Base-by-base conservation (phyloP, 164 flowering plant genomes). In the Vitis cinerea region DNA sequence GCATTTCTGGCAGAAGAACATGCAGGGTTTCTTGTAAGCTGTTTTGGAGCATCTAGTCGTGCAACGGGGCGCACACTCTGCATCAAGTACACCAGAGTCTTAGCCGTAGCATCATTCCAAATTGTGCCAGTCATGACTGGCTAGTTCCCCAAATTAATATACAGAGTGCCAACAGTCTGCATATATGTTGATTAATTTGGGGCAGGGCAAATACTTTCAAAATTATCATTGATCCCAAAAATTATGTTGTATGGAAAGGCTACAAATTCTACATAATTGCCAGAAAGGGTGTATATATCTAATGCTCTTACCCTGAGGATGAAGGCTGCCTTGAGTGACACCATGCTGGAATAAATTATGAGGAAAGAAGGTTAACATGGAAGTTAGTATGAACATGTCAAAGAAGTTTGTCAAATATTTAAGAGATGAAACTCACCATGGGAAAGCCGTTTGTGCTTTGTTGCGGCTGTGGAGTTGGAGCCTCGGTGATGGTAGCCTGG, bases 1-100 rank as follows among this genome's bases (percentile, higher is more conserved):
- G 58, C 80, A 78, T 66, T 78, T 78, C 10, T 74, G 50, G 71
- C 80, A 78, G 59, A 73, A 74, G 71, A 74, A 73, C 72, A 77
- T 8, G 72, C 80, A 77, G 44, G 80, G 77, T 72, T 77, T 77
- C 80, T 70, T 77, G 72, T 53, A 71, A 8, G 16, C 23, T 19
- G 80, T 78, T 11, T 59, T 67, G 23, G 77, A 73, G 51, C 80
- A 78, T 56, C 80, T 78, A 9, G 19, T 6, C 0, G 29, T 30
- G 54, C 80, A 78, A 8, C 75, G 54, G 0, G 69, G 66, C n/a
- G 49, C 70, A 49, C 80, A 78, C 72, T 74, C 80, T 78, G 74
- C 61, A 64, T 5, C 48, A 57, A 16, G 27, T 23, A 23, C 27
- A 23, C 27, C 27, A 23, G 0, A 23, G 27, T 23, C 27, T 23